These are phyloP conservation scores for Phytophthora ramorum DNA, from an alignment of 352 stramenopile species.

Conservation along the genomic window DNA sequence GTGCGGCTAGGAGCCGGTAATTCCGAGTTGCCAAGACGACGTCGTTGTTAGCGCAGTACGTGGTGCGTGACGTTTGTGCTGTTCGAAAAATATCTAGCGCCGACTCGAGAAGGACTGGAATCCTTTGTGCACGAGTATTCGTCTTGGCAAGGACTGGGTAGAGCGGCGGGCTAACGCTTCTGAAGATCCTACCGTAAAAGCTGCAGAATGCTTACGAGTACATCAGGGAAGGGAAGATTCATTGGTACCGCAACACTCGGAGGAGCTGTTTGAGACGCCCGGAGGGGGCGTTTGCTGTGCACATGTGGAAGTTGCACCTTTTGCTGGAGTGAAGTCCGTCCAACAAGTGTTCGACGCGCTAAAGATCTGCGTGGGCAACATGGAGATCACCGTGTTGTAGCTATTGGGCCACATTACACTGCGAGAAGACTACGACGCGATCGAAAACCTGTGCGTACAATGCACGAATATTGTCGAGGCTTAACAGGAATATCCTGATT, in stretches of 20 bases:
- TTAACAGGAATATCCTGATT: not conserved
- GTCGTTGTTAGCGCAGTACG: conserved; percentile 31
- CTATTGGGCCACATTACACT: conserved; percentile 32
- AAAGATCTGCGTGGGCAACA: conserved; percentile 29
- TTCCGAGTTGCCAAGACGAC: conserved; percentile 30
- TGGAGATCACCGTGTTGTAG: conserved; percentile 42
- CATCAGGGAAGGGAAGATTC: too few species aligned
- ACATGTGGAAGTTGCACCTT: conserved; percentile 32
- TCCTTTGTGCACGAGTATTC: conserved; percentile 6
- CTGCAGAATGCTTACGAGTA: conserved; percentile 19
- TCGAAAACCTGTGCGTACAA: conserved; percentile 23
- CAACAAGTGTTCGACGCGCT: conserved; percentile 35
- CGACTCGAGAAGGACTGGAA: conserved; percentile 10
- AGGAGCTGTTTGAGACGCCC: conserved; percentile 3
- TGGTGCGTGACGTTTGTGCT: not conserved
- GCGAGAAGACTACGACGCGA: conserved; percentile 43
- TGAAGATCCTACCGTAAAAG: conserved; percentile 6
- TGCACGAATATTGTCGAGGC: conserved; percentile 2
- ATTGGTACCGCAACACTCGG: conserved; percentile 6
- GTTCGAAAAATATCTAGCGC: not conserved
- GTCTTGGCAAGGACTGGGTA: conserved; percentile 5
- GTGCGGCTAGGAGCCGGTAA: conserved; percentile 34
- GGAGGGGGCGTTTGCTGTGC: conserved; percentile 24
- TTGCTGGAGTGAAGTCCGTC: conserved; percentile 28
- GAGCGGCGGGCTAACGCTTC: conserved; percentile 14